Evolutionary conservation across 495 filamentous ascomycete genomes (phyloP), one percentile per base, ranked within the genome.

Genomic region (Podospora comata): DNA sequence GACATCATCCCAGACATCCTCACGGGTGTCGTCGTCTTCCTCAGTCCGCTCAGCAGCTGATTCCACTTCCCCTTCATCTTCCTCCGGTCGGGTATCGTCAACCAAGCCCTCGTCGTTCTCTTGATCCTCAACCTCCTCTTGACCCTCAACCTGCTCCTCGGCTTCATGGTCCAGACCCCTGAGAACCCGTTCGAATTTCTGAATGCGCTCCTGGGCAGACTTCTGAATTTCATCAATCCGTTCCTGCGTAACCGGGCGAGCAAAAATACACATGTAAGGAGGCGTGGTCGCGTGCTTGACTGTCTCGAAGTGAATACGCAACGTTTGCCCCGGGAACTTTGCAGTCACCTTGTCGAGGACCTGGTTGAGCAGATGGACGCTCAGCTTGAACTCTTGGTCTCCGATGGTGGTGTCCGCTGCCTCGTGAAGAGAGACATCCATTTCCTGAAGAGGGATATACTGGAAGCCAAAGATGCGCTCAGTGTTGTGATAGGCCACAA

Each of bases 391-490:
- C 71, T 99, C 95, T n/a, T 82, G 78, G 73, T 96, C 88, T n/a
- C 96, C 95, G 34, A 97, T 80, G 0, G 76, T 72, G 0, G 82
- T 83, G 70, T 91, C 81, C 4, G 70, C 69, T 65, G 89, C 87
- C 23, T 92, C 93, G 73, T 99, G 95, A 6, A 99, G 74, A 0
- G 91, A 84, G 16, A 81, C 75, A 76, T 99, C 95, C 91, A 99
- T 95, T 73, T 98, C 96, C 1, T 83, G 72, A 16, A 97, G 77
- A 65, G 87, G 87, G 65, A 99, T 82, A 73, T 99, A 99, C 77
- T 98, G 95, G 78, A 99, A 99, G 0, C 95, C 95, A 75, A 99
- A 99, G 57, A 99, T 96, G 44, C 92, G 88, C 76, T 96, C 85
- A 5, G 92, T 89, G 73, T 99, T 99, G 79, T 99, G 95, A 76